A percentile compares a stretch with the other conserved stretches of the same genome.
Conservation (phyloP, 164 flowering plant genomes). For the Litsea cubeba region DNA sequence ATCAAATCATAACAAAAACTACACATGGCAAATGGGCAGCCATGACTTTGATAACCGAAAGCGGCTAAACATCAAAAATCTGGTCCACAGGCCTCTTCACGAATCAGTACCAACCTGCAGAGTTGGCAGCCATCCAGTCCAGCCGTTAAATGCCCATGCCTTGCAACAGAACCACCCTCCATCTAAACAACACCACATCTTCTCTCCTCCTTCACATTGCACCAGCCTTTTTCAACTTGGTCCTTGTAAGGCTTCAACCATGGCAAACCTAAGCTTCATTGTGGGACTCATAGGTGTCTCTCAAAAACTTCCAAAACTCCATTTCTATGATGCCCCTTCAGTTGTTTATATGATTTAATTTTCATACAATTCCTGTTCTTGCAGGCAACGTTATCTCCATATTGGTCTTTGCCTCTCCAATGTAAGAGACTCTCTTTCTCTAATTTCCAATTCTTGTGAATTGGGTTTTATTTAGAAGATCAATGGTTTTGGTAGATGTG, state of each 20-base stretch:
- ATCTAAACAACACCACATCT: background rate
- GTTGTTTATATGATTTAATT: background rate
- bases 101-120: background rate
- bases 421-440: slow-evolving; percentile 38
- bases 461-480: background rate
- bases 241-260: slow-evolving; percentile 10
- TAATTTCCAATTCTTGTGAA: background rate
- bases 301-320: background rate
- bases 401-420: slow-evolving; percentile 61
- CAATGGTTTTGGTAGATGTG: background rate
- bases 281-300: slow-evolving; percentile 54
- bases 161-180: background rate
- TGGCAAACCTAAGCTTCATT: slow-evolving; percentile 49
- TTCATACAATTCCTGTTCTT: background rate
- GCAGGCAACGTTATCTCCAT: slow-evolving; percentile 37
- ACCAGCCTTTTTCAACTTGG: background rate
- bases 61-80: background rate
- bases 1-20: too few relatives aligned
- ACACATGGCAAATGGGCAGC: too few relatives aligned
- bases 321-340: background rate
- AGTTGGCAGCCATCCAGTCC: background rate
- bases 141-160: background rate
- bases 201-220: background rate
- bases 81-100: background rate
- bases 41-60: background rate